Base-by-base conservation (phyloP, 2,329 filamentous ascomycete genomes). In the Periconia macrospinosa region DNA sequence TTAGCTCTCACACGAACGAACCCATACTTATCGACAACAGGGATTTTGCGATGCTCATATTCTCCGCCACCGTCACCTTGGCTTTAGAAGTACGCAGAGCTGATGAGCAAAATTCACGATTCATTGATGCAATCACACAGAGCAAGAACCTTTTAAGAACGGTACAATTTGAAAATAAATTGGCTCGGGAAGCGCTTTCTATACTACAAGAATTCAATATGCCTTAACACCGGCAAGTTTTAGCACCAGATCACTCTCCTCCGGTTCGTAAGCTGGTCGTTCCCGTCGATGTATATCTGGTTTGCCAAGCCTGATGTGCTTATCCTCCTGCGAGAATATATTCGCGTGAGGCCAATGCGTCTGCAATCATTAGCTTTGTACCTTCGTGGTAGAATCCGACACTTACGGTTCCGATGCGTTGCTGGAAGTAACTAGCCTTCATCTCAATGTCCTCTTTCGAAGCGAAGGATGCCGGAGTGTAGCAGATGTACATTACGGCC, bases 401-500 rank as follows among this genome's bases (percentile, higher is more conserved):
- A 41, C 54, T 50, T 48, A 53, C 54, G 13, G 61, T 63, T 27
- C 57, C 59, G 1, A 50, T 42, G 19, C 52, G 48, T 13, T 49
- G 18, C 8, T 46, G 15, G 27, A 56, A 63, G 13, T 55, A 50
- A 17, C 58, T 49, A 3, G 58, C 57, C 49, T 65, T 66, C 3
- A 57, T 27, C 30, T 56, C 41, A 10, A 62, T 27, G 45, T 66
- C 60, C 20, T 66, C 60, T 5, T 59, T 47, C 42, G 52, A 55
- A 1, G 57, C 59, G 42, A 62, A 59, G 3, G 42, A 49, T 3
- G 56, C 59, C 6, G 61, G 64, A 1, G 64, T 65, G 56, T 59
- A 60, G 58, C 63, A 67, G 3, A 65, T 53, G 33, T 65, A 67
- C 41, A 59, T 55, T 1, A 65, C 60, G 18, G 60, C 56, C 1